A percentile compares a stretch with the other conserved stretches of the same genome.
These are phyloP conservation scores for Phytopythium vexans DNA, from an alignment of 352 stramenopile species.

Conservation along the genomic window DNA sequence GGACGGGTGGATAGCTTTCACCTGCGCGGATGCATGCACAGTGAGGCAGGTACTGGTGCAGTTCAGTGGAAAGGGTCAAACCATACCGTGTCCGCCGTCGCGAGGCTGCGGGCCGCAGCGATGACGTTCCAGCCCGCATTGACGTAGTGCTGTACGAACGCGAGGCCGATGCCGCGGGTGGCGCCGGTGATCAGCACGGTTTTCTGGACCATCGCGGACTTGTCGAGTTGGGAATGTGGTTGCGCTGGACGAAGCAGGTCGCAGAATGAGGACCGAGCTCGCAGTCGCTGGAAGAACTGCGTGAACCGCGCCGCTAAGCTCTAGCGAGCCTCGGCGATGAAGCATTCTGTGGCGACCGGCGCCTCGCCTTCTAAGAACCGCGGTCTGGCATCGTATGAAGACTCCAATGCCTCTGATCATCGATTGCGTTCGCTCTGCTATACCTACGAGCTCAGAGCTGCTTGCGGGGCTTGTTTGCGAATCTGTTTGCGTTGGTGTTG, in stretches of 20 bases:
- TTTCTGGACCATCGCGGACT: constrained; percentile 5
- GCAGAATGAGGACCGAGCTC: neutral
- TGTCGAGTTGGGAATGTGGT: too few species aligned
- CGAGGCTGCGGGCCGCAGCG: constrained; percentile 15
- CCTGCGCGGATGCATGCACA: constrained; percentile 3
- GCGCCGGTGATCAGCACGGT: constrained; percentile 31
- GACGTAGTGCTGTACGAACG: constrained; percentile 22
- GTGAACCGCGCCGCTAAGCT: too few species aligned
- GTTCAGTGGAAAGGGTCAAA: neutral
- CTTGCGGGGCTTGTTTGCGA: too few species aligned
- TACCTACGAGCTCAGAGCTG: too few species aligned
- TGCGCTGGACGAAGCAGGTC: neutral
- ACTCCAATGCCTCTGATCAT: too few species aligned
- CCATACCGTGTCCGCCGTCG: constrained; percentile 9
- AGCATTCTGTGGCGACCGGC: too few species aligned
- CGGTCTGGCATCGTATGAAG: too few species aligned
- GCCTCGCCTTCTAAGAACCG: too few species aligned
- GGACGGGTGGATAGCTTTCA: constrained; percentile 29
- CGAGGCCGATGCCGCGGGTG: constrained; percentile 28
- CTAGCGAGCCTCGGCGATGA: too few species aligned
- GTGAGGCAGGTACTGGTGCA: neutral
- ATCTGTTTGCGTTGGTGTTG: too few species aligned
- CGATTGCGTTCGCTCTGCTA: too few species aligned
- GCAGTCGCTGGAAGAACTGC: too few species aligned
- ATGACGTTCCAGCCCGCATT: constrained; percentile 25